phyloP scores from a whole-genome alignment of 2,329 filamentous ascomycete species.

The Colletotrichum aenigma region DNA sequence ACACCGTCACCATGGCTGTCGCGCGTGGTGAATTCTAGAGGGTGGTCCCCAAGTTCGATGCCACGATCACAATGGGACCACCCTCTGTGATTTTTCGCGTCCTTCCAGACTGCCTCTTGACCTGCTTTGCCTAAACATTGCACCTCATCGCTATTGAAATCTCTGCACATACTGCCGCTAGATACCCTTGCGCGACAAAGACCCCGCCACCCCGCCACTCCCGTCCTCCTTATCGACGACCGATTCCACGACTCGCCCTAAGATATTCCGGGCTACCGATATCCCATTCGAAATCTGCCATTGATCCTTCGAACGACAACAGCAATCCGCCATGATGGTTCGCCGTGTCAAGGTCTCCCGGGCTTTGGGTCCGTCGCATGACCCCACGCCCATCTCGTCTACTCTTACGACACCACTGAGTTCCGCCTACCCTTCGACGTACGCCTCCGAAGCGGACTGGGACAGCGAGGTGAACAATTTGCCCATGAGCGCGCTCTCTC shows the following conservation, averaged over 20 bases:
- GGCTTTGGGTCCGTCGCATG: conserved; percentile 23
- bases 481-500: conserved; percentile 46
- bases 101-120: conserved; percentile 23
- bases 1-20: conserved; percentile 23
- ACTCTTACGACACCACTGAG: conserved; percentile 36
- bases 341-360: conserved; percentile 35
- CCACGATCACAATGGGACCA: conserved; percentile 59
- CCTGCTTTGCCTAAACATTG: not conserved
- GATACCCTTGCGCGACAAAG: not conserved
- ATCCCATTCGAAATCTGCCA: not conserved
- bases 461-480: conserved; percentile 46
- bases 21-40: conserved; percentile 56
- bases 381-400: conserved; percentile 27
- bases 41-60: conserved; percentile 51
- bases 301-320: not conserved
- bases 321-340: conserved; percentile 9
- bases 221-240: not conserved
- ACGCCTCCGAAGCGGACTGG: conserved; percentile 40
- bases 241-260: not conserved
- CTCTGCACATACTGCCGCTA: conserved; percentile 15
- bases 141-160: not conserved
- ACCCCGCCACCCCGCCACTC: conserved; percentile 13
- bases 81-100: conserved; percentile 51
- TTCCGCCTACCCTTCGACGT: conserved; percentile 40
- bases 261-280: not conserved